A percentile compares a stretch with the other conserved stretches of the same genome.
Evolutionary conservation across 2,329 filamentous ascomycete species (phyloP).

Genomic region (Talaromyces sp.): DNA sequence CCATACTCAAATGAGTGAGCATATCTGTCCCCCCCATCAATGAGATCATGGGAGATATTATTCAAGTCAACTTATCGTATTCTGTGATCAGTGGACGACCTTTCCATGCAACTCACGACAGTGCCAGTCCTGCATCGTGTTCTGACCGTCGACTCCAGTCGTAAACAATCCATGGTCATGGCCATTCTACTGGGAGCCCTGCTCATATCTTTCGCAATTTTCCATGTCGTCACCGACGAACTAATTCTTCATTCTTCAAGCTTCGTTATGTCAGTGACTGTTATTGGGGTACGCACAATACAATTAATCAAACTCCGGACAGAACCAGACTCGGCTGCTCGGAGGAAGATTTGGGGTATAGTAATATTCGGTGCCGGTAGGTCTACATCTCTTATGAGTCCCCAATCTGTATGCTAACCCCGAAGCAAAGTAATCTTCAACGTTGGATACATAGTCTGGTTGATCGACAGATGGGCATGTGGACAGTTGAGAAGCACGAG

Average conservation of each 20-base stretch:
- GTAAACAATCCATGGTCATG: constrained; percentile 20
- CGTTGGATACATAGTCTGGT: constrained; percentile 39
- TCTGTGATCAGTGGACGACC: constrained; percentile 32
- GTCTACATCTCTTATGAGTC: too few species aligned
- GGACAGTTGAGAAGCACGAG: constrained; percentile 21
- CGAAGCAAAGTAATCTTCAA: constrained; percentile 29
- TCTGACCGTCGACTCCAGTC: constrained; percentile 30
- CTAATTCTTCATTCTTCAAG: constrained; percentile 37
- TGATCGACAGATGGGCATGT: constrained; percentile 38
- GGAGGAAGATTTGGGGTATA: background rate
- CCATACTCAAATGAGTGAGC: constrained; percentile 12
- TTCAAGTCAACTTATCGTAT: too few species aligned
- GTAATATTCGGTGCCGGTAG: background rate
- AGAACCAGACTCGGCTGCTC: background rate
- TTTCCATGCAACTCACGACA: constrained; percentile 41
- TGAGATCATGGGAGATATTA: too few species aligned
- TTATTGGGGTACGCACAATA: constrained; percentile 30
- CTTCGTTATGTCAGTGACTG: constrained; percentile 32
- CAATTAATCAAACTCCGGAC: constrained; percentile 23
- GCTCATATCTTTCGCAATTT: constrained; percentile 34
- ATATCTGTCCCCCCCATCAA: too few species aligned
- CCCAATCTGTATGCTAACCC: background rate
- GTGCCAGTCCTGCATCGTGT: constrained; percentile 41
- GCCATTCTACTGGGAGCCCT: background rate
- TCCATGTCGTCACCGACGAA: constrained; percentile 42